Conservation (phyloP, 2,329 filamentous ascomycete genomes). For the Domatiomyces globalis region DNA sequence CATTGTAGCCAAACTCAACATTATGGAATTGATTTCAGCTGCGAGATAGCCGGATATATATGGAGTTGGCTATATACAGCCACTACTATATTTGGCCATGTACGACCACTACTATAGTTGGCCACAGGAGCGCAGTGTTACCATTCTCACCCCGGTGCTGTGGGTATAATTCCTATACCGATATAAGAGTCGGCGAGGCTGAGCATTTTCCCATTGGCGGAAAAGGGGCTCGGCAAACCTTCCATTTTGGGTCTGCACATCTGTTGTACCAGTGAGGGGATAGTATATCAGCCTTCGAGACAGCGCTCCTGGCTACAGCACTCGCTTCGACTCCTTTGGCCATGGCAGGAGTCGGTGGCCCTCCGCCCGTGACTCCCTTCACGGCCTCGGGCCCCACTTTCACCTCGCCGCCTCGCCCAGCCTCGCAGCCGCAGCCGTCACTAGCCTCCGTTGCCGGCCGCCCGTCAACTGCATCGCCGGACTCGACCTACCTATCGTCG, state of each 20-base stretch:
- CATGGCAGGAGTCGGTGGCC: not conserved
- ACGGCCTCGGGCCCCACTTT: not conserved
- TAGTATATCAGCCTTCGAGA: too few relatives aligned
- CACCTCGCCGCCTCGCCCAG: not conserved
- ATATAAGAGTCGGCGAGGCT: conserved; percentile 1
- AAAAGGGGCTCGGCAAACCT: conserved; percentile 7
- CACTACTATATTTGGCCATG: too few relatives aligned
- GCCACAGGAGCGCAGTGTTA: too few relatives aligned
- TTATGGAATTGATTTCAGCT: not conserved
- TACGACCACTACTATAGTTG: too few relatives aligned
- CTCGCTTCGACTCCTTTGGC: not conserved
- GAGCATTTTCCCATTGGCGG: not conserved
- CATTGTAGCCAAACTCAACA: not conserved
- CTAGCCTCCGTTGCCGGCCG: conserved; percentile 3
- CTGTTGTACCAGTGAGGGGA: too few relatives aligned
- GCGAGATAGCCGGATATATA: not conserved
- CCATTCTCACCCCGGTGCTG: too few relatives aligned
- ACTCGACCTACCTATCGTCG: conserved; percentile 11
- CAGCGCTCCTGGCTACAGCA: too few relatives aligned
- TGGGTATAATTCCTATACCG: too few relatives aligned
- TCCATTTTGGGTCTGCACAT: not conserved
- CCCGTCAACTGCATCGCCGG: conserved; percentile 5
- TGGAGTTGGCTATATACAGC: not conserved
- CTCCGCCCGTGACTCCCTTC: not conserved
- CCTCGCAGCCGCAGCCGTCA: not conserved